Percentiles rank a stretch among this genome's conserved stretches.
These are phyloP conservation scores for Elsinoe perseae DNA, from an alignment of 2,329 filamentous ascomycete species.

Conservation along the genomic window DNA sequence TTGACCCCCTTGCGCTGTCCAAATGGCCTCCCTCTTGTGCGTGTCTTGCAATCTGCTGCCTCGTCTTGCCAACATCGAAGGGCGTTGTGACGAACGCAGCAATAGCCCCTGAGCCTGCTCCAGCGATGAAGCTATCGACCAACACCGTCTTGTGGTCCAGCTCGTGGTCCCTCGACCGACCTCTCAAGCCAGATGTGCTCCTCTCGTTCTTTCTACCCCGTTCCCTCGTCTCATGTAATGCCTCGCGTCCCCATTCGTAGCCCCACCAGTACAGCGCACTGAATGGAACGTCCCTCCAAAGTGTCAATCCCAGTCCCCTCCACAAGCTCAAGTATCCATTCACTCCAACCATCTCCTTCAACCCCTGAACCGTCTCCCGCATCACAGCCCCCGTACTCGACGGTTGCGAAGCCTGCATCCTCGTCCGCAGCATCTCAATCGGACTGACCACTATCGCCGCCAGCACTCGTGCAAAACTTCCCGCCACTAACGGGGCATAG, in stretches of 20 bases:
- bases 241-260: slow-evolving; percentile 74
- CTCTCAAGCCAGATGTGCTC: slow-evolving; percentile 23
- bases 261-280: slow-evolving; percentile 98
- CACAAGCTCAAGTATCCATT: slow-evolving; percentile 78
- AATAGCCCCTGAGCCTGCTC: slow-evolving; percentile 72
- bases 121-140: slow-evolving; percentile 80
- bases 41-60: slow-evolving; percentile 76
- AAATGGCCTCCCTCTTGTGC: slow-evolving; percentile 34
- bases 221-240: slow-evolving; percentile 59
- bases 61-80: slow-evolving; percentile 95
- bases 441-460: slow-evolving; percentile 80
- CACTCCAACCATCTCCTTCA: slow-evolving; percentile 68
- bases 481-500: slow-evolving; percentile 73
- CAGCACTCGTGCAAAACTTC: slow-evolving; percentile 66
- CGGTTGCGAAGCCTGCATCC: slow-evolving; percentile 66
- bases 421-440: slow-evolving; percentile 87
- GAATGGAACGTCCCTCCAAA: slow-evolving; percentile 97
- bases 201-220: slow-evolving; percentile 31
- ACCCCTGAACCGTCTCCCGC: slow-evolving; percentile 64
- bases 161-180: slow-evolving; percentile 49
- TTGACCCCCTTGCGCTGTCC: slow-evolving; percentile 1
- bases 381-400: slow-evolving; percentile 60
- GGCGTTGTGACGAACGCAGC: slow-evolving; percentile 87
- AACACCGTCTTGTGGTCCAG: slow-evolving; percentile 73
- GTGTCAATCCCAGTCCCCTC: slow-evolving; percentile 79